Evolutionary conservation across 1,284 basidiomycete species (phyloP), one percentile per base, ranked within the genome.

Genomic region (Marasmius fiardii): DNA sequence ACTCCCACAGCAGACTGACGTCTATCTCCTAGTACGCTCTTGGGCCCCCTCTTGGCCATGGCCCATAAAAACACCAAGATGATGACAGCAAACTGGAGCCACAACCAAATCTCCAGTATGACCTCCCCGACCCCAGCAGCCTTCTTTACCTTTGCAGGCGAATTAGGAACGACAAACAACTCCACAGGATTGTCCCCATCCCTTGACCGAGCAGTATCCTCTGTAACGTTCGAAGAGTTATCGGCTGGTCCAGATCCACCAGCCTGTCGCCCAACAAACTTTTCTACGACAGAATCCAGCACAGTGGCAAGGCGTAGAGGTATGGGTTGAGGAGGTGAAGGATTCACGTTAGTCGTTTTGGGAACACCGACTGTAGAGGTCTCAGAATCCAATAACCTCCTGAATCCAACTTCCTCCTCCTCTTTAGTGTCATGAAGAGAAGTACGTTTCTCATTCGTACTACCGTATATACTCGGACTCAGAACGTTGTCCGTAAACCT

Each of bases 51-150:
- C 68, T 76, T 82, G 56, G 88, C 87, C 85, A 91, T 88, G 37
- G 86, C 80, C 77, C 82, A 91, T 56, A 92, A 66, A 67, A 92
- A 91, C 47, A 91, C 83, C 43, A 85, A 57, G 23, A 92, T 77
- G 59, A 92, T 82, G 57, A 90, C 75, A 7, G 67, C 72, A 65
- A 92, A 91, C 68, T 92, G 89, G 52, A 90, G 66, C 88, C 89
- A 90, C 56, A 92, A 67, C 90, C 90, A 92, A 21, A 87, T 65
- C 69, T 89, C 85, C 43, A 92, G 63, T 58, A 90, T 67, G 52
- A 86, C 69, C 26, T 71, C 74, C 12, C 76, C 75, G 43, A 81
- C 64, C 20, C 77, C 74, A 31, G 67, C 52, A 50, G 61, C 61
- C 20, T 62, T 61, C 50, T 66, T 63, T 53, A 60, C 54, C 51